A percentile compares a stretch with the other conserved stretches of the same genome.
These are phyloP conservation scores for Hirschioporus abietinus DNA, from an alignment of 768 basidiomycete species.

Conservation along the genomic window DNA sequence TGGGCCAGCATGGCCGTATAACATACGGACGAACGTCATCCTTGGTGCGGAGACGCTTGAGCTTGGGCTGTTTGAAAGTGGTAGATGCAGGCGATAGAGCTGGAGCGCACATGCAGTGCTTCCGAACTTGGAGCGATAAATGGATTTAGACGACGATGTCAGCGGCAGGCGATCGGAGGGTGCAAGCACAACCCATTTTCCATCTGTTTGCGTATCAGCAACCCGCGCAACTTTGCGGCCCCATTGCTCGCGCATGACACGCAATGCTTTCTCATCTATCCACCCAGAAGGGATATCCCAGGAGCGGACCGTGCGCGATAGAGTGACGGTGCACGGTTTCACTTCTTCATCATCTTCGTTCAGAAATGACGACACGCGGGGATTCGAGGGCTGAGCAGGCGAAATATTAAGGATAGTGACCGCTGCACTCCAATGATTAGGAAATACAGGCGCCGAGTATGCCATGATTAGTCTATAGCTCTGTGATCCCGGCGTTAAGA, in stretches of 20 bases:
- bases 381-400: conserved; percentile 17
- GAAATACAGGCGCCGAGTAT: conserved; percentile 75
- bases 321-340: conserved; percentile 41
- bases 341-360: not conserved
- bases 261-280: conserved; percentile 62
- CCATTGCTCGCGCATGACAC: conserved; percentile 69
- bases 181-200: conserved; percentile 79
- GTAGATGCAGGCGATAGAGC: conserved; percentile 67
- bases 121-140: conserved; percentile 6
- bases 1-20: conserved; percentile 66
- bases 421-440: conserved; percentile 74
- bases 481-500: conserved; percentile 58
- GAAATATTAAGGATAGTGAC: conserved; percentile 73
- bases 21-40: conserved; percentile 63
- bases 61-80: conserved; percentile 22
- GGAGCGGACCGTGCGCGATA: conserved; percentile 61
- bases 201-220: conserved; percentile 75
- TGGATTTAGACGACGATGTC: conserved; percentile 5
- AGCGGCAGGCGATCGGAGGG: conserved; percentile 34
- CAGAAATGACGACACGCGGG: conserved; percentile 14
- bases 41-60: conserved; percentile 54
- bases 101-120: conserved; percentile 37
- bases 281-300: conserved; percentile 69
- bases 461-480: conserved; percentile 71
- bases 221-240: conserved; percentile 65